phyloP scores from a whole-genome alignment of 2,329 filamentous ascomycete genomes.

The Pestalotiopsis sp. region DNA sequence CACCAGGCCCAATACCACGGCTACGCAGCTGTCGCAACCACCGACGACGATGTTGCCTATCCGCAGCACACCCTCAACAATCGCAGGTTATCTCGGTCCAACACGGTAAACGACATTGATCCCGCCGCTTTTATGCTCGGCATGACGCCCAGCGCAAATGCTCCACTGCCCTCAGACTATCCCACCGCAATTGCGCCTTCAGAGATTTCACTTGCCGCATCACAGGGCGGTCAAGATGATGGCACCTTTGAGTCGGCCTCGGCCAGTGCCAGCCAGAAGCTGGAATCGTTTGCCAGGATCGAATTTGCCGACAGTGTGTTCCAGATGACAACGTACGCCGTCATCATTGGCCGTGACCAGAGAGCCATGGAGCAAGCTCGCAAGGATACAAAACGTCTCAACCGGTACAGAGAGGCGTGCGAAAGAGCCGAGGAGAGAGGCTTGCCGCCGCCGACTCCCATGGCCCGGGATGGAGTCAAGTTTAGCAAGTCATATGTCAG shows the following conservation, averaged over 20 bases:
- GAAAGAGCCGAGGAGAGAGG: conserved; percentile 52
- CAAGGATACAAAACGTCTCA: conserved; percentile 51
- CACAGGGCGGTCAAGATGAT: conserved; percentile 32
- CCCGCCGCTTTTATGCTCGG: conserved; percentile 34
- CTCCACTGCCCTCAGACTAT: conserved; percentile 27
- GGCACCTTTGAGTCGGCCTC: conserved; percentile 35
- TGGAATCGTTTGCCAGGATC: conserved; percentile 63
- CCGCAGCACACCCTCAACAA: conserved; percentile 25
- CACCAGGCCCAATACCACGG: conserved; percentile 16
- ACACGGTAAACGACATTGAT: conserved; percentile 32
- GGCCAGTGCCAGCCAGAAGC: conserved; percentile 39
- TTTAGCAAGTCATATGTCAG: conserved; percentile 70
- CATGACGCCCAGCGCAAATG: conserved; percentile 25
- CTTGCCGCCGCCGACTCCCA: conserved; percentile 54
- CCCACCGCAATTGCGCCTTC: conserved; percentile 34
- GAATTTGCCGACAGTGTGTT: conserved; percentile 77
- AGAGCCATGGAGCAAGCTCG: conserved; percentile 59
- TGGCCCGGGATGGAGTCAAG: conserved; percentile 54
- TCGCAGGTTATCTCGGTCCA: conserved; percentile 14
- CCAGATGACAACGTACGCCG: conserved; percentile 75
- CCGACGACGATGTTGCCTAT: conserved; percentile 31
- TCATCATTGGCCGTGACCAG: conserved; percentile 74
- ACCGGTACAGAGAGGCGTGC: conserved; percentile 46
- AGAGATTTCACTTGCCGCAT: conserved; percentile 34
- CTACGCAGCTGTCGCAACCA: conserved; percentile 32